Evolutionary conservation across 2,329 filamentous ascomycete species (phyloP).

Genomic region (Colletotrichum zoysiae): DNA sequence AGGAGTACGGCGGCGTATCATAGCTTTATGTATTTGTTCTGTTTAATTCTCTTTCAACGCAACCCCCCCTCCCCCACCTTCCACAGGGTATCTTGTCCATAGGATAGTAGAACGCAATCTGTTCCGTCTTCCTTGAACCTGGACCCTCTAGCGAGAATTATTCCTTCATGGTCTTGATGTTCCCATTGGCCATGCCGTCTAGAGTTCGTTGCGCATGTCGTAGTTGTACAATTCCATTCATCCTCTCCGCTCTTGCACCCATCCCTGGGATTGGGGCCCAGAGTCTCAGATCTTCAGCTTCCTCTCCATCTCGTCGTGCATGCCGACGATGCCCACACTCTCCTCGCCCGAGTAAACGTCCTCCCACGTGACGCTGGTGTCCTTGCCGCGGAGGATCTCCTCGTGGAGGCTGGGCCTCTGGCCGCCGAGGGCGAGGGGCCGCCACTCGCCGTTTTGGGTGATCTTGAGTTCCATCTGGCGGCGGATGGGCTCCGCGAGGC

Average conservation of each 20-base stretch:
- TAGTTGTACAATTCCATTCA: constrained; percentile 30
- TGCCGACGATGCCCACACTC: constrained; percentile 74
- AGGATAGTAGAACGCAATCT: constrained; percentile 42
- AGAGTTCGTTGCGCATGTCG: constrained; percentile 23
- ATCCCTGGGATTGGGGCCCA: constrained; percentile 26
- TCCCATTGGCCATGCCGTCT: constrained; percentile 20
- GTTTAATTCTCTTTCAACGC: constrained; percentile 36
- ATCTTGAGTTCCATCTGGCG: constrained; percentile 97
- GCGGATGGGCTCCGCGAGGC: constrained; percentile 91
- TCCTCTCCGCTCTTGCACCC: constrained; percentile 10
- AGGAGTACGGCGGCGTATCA: constrained; percentile 47
- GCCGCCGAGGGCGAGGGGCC: constrained; percentile 77
- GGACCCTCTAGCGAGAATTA: constrained; percentile 20
- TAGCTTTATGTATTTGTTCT: constrained; percentile 44
- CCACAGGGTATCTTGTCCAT: constrained; percentile 39
- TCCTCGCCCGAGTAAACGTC: constrained; percentile 90
- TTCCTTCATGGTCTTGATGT: constrained; percentile 18
- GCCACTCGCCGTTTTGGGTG: constrained; percentile 82
- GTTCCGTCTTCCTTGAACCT: constrained; percentile 26
- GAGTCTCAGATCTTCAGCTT: constrained; percentile 80
- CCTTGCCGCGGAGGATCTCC: constrained; percentile 86
- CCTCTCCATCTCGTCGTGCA: constrained; percentile 95
- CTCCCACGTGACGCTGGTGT: constrained; percentile 88
- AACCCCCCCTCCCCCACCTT: constrained; percentile 1
- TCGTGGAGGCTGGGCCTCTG: constrained; percentile 78